A percentile compares a stretch with the other conserved stretches of the same genome.
Evolutionary conservation across 2,329 filamentous ascomycete genomes (phyloP).

Genomic region (Colletotrichum agaves): DNA sequence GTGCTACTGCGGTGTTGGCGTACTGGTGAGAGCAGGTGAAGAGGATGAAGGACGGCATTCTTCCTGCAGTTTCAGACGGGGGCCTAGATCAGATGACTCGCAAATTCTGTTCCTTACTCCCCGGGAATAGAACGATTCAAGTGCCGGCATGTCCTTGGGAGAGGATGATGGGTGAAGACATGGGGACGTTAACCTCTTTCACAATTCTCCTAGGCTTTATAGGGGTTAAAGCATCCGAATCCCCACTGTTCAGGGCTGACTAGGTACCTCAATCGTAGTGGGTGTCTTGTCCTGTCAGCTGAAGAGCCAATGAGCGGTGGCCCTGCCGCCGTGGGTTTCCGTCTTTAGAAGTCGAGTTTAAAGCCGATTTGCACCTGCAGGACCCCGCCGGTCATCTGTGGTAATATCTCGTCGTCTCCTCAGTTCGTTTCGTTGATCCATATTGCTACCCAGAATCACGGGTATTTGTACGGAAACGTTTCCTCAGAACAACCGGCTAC

Average conservation of each 20-base stretch:
- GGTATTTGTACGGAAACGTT: neutral
- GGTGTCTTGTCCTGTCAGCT: constrained; percentile 1
- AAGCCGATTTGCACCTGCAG: neutral
- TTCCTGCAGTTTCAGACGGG: constrained; percentile 24
- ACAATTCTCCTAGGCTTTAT: neutral
- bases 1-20: constrained; percentile 20
- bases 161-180: constrained; percentile 1
- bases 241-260: constrained; percentile 5
- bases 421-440: neutral
- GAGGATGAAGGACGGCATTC: neutral
- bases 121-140: constrained; percentile 6
- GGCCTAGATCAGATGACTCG: constrained; percentile 8
- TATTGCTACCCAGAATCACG: neutral
- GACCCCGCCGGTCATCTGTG: neutral
- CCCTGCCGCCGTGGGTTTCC: constrained; percentile 19
- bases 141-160: constrained; percentile 30
- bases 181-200: neutral
- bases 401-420: neutral
- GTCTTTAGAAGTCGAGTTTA: constrained; percentile 21
- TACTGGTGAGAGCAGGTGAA: neutral
- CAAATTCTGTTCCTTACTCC: neutral
- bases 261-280: constrained; percentile 8
- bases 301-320: constrained; percentile 15
- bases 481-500: neutral
- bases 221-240: constrained; percentile 16